Evolutionary conservation across 2,329 filamentous ascomycete genomes (phyloP).

Genomic region (Cordyceps farinosa): DNA sequence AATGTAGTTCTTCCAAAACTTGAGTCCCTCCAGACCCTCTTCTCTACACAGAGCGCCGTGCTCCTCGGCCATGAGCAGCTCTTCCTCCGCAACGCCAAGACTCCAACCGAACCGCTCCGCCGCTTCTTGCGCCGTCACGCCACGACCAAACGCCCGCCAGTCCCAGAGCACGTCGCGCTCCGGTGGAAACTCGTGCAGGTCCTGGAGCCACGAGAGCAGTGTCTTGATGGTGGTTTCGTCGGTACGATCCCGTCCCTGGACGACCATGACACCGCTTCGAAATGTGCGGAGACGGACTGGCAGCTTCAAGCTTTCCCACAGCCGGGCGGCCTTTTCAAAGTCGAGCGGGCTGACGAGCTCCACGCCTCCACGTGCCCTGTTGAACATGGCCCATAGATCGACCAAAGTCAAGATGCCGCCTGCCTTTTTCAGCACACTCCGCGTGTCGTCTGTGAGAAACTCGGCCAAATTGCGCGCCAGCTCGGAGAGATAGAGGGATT

Average conservation of each 20-base stretch:
- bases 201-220: slow-evolving; percentile 72
- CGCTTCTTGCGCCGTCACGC: slow-evolving; percentile 84
- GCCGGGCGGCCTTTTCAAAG: slow-evolving; percentile 80
- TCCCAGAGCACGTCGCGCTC: slow-evolving; percentile 68
- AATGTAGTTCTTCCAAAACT: slow-evolving; percentile 86
- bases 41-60: slow-evolving; percentile 83
- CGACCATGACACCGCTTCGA: slow-evolving; percentile 90
- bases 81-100: slow-evolving; percentile 90
- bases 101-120: slow-evolving; percentile 95
- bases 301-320: slow-evolving; percentile 85
- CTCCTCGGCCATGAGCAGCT: slow-evolving; percentile 96
- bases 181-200: slow-evolving; percentile 64
- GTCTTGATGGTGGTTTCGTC: slow-evolving; percentile 84
- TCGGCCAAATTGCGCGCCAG: slow-evolving; percentile 81
- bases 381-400: slow-evolving; percentile 93
- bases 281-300: slow-evolving; percentile 85
- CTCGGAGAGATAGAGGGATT: slow-evolving; percentile 86
- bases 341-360: slow-evolving; percentile 90
- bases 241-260: slow-evolving; percentile 81
- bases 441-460: slow-evolving; percentile 80
- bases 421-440: slow-evolving; percentile 71
- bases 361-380: slow-evolving; percentile 85
- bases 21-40: slow-evolving; percentile 83
- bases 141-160: slow-evolving; percentile 72
- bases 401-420: slow-evolving; percentile 88